A percentile compares a stretch with the other conserved stretches of the same genome.
Conservation (phyloP, 2,329 filamentous ascomycete genomes). For the Colletotrichum sojae region DNA sequence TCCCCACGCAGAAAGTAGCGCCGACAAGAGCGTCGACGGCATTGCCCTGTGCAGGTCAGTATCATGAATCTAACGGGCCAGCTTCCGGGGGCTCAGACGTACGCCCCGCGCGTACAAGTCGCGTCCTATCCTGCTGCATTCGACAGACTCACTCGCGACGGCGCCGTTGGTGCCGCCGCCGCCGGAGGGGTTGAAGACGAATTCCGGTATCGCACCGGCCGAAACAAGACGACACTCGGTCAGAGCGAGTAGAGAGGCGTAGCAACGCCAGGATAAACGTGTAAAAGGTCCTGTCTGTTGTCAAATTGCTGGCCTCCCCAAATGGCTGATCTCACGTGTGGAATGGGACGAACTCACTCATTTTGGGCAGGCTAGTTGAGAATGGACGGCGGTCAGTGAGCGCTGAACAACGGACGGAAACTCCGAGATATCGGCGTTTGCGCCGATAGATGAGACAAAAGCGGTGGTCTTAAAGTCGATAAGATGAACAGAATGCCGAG, state of each 20-base stretch:
- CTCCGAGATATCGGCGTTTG: conserved; percentile 31
- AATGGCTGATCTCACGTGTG: not conserved
- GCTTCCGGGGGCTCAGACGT: conserved; percentile 43
- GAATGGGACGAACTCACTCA: conserved; percentile 40
- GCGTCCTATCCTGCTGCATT: conserved; percentile 79
- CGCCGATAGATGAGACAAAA: conserved; percentile 24
- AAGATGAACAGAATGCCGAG: too few species aligned
- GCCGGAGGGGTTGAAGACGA: conserved; percentile 42
- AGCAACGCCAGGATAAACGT: conserved; percentile 16
- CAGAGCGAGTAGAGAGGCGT: conserved; percentile 19
- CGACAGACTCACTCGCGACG: conserved; percentile 77
- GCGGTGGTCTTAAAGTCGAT: not conserved
- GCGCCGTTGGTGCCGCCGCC: conserved; percentile 65
- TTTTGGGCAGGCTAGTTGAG: conserved; percentile 4
- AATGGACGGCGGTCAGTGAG: conserved; percentile 15
- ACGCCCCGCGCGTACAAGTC: conserved; percentile 70
- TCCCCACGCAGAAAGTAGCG: conserved; percentile 81
- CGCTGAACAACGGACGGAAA: conserved; percentile 29
- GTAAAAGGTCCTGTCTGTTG: conserved; percentile 1
- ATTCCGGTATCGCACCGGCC: conserved; percentile 34
- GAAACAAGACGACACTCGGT: conserved; percentile 13
- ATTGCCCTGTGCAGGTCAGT: conserved; percentile 68
- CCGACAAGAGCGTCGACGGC: conserved; percentile 83
- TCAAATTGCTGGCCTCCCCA: not conserved
- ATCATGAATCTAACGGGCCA: not conserved